Evolutionary conservation across 805 yeast genomes (phyloP).

Genomic region (Pichia scutulata): DNA sequence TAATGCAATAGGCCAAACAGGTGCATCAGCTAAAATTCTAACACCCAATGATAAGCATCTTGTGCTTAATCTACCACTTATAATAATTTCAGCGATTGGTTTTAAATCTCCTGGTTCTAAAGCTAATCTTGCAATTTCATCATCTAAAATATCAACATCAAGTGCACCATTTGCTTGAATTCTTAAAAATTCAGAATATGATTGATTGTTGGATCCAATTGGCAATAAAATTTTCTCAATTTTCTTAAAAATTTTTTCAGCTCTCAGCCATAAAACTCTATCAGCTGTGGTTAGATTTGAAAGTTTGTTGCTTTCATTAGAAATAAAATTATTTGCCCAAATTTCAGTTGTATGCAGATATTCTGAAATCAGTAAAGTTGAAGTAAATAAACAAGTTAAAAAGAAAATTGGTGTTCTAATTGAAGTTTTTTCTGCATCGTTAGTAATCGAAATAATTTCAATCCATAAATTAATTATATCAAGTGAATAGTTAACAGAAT

Average conservation of each 20-base stretch:
- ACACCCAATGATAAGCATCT: conserved; percentile 64
- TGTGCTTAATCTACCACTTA: conserved; percentile 43
- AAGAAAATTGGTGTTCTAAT: conserved; percentile 72
- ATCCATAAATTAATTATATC: conserved; percentile 64
- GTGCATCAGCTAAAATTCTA: conserved; percentile 73
- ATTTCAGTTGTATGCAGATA: conserved; percentile 50
- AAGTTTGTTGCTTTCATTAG: conserved; percentile 13
- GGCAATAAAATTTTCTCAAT: conserved; percentile 54
- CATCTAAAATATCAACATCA: conserved; percentile 42
- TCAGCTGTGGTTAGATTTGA: conserved; percentile 34
- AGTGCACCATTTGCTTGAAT: conserved; percentile 53
- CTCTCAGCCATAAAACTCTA: conserved; percentile 56
- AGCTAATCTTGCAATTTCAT: conserved; percentile 41
- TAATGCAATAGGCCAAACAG: conserved; percentile 78
- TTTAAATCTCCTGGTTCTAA: conserved; percentile 38
- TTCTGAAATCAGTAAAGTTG: conserved; percentile 56
- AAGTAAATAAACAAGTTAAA: conserved; percentile 59
- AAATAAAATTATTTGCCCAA: conserved; percentile 35
- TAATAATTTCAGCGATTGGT: conserved; percentile 40
- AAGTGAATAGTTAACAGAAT: conserved; percentile 49
- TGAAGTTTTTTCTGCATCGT: conserved; percentile 59
- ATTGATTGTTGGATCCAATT: conserved; percentile 40
- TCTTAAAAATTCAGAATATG: conserved; percentile 52
- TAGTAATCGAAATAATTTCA: conserved; percentile 56
- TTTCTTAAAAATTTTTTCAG: conserved; percentile 51